Evolutionary conservation across 257 asterid genomes (phyloP).

Genomic region (Jaltomata sinuosa): DNA sequence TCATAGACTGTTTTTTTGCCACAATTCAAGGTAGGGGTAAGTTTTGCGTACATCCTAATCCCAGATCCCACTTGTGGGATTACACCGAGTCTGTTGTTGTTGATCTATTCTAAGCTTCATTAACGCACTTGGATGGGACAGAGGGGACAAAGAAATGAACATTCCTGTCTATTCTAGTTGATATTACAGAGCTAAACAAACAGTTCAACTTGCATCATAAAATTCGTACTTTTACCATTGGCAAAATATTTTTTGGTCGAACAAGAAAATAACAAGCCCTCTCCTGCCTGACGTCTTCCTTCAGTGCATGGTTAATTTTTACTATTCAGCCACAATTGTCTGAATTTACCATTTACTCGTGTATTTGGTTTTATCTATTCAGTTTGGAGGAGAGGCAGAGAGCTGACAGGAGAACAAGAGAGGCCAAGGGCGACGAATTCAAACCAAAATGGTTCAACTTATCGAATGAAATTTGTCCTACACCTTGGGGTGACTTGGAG

Average conservation of each 20-base stretch:
- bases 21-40: too few species aligned
- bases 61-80: too few species aligned
- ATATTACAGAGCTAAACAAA: background rate
- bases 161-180: background rate
- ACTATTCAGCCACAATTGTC: background rate
- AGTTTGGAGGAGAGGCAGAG: conserved; percentile 97
- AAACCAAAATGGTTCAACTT: conserved; percentile 78
- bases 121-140: background rate
- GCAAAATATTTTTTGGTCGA: background rate
- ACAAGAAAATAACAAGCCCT: background rate
- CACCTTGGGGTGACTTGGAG: conserved; percentile 98
- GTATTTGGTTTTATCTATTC: background rate
- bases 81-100: too few species aligned
- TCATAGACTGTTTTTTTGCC: background rate
- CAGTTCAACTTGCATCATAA: background rate
- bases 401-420: conserved; percentile 83
- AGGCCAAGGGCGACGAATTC: conserved; percentile 63
- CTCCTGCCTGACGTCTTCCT: background rate
- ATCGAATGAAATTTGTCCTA: conserved; percentile 60
- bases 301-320: background rate
- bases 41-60: too few species aligned
- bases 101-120: background rate
- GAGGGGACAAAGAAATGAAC: background rate
- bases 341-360: background rate
- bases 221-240: background rate